Evolutionary conservation across 2,329 filamentous ascomycete genomes (phyloP).

Genomic region (Nannizziopsis barbatae): DNA sequence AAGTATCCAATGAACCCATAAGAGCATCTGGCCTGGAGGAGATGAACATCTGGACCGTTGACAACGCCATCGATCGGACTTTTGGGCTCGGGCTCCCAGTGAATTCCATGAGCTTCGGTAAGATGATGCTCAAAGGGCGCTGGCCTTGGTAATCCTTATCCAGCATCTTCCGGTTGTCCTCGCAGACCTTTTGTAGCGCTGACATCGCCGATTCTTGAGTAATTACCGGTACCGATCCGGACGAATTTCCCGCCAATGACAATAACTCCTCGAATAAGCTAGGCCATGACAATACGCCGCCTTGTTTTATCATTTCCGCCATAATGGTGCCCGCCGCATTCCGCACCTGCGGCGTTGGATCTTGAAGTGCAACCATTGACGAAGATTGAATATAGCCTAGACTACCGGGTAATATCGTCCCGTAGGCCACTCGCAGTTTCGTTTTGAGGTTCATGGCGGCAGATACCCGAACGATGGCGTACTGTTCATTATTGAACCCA

Average conservation of each 20-base stretch:
- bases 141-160: constrained; percentile 83
- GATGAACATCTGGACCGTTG: constrained; percentile 84
- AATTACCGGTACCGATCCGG: constrained; percentile 54
- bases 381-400: constrained; percentile 68
- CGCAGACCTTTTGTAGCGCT: constrained; percentile 87
- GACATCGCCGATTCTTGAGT: constrained; percentile 90
- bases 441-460: constrained; percentile 95
- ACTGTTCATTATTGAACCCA: constrained; percentile 53
- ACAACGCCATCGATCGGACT: constrained; percentile 68
- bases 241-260: constrained; percentile 61
- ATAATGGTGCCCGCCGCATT: constrained; percentile 87
- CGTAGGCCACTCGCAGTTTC: constrained; percentile 66
- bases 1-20: constrained; percentile 64
- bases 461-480: constrained; percentile 65
- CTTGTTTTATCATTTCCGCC: constrained; percentile 75
- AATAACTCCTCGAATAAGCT: constrained; percentile 77
- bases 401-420: constrained; percentile 61
- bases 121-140: constrained; percentile 73
- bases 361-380: constrained; percentile 67
- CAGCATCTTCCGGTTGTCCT: constrained; percentile 80
- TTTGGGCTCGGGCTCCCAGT: constrained; percentile 64
- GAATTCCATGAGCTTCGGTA: constrained; percentile 82
- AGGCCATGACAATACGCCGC: constrained; percentile 82
- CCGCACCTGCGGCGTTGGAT: constrained; percentile 70
- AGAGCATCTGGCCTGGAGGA: constrained; percentile 73